Evolutionary conservation across 805 yeast species (phyloP).

Genomic region (Zygoascus tannicola): DNA sequence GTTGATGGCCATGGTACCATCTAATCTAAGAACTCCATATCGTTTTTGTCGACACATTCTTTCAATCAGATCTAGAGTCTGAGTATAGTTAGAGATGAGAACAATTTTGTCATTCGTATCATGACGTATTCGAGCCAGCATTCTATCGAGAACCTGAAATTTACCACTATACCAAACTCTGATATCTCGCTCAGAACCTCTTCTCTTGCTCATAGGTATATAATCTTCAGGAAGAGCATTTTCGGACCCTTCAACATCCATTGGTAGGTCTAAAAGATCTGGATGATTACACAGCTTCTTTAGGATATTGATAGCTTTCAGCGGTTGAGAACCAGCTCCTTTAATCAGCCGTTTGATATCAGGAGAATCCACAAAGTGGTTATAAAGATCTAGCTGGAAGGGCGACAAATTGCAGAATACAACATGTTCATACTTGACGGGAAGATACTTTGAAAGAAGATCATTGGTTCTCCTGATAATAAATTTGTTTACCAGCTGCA

Average conservation of each 20-base stretch:
- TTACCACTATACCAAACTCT: slow-evolving; percentile 83
- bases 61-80: slow-evolving; percentile 85
- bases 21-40: slow-evolving; percentile 75
- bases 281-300: slow-evolving; percentile 95
- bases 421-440: slow-evolving; percentile 94
- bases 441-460: slow-evolving; percentile 83
- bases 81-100: slow-evolving; percentile 87
- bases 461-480: slow-evolving; percentile 95
- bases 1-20: slow-evolving; percentile 86
- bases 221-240: slow-evolving; percentile 62
- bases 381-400: slow-evolving; percentile 62
- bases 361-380: slow-evolving; percentile 68
- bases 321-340: slow-evolving; percentile 59
- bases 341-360: slow-evolving; percentile 58
- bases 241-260: slow-evolving; percentile 66
- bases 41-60: slow-evolving; percentile 64
- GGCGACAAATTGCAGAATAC: slow-evolving; percentile 81
- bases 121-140: slow-evolving; percentile 60
- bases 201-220: slow-evolving; percentile 30
- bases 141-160: slow-evolving; percentile 74
- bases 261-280: slow-evolving; percentile 64
- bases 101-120: slow-evolving; percentile 95
- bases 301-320: slow-evolving; percentile 79
- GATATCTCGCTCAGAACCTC: slow-evolving; percentile 58
- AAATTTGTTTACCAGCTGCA: slow-evolving; percentile 72